Conservation (phyloP, 306 rosid species). For the Spatholobus suberectus region DNA sequence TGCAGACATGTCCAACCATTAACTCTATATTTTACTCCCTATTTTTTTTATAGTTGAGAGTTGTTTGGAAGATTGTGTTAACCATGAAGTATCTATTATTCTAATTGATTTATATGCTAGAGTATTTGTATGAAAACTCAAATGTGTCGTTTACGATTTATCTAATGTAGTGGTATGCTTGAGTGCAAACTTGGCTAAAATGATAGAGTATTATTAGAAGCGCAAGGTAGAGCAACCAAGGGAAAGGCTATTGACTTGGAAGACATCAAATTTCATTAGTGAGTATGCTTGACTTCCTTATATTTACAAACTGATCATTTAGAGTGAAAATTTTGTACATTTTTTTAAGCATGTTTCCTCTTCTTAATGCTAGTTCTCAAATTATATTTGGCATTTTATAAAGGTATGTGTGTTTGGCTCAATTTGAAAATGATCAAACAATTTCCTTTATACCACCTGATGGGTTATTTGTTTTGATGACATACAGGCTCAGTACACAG, state of each 20-base stretch:
- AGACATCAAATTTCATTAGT: constrained; percentile 99
- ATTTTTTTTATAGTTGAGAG: not conserved
- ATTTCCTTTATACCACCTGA: constrained; percentile 97
- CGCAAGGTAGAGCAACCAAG: constrained; percentile 73
- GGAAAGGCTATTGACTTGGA: constrained; percentile 98
- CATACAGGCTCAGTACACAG: constrained; percentile 94
- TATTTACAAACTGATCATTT: constrained; percentile 28
- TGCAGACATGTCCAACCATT: constrained; percentile 26
- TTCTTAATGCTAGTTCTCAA: constrained; percentile 37
- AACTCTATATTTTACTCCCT: constrained; percentile 7
- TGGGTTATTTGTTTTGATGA: constrained; percentile 97
- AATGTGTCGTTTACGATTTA: constrained; percentile 34
- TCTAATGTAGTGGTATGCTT: constrained; percentile 92
- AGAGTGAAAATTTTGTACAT: constrained; percentile 1
- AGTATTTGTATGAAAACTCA: constrained; percentile 39
- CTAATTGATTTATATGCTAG: constrained; percentile 15
- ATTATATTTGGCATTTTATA: constrained; percentile 48
- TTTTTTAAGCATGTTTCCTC: constrained; percentile 28
- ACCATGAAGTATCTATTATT: constrained; percentile 25
- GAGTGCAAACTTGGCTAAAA: constrained; percentile 98
- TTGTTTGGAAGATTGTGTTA: not conserved
- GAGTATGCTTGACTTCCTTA: constrained; percentile 52
- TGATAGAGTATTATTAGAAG: constrained; percentile 91
- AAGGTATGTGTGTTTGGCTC: constrained; percentile 98
- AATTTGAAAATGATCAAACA: constrained; percentile 97